Evolutionary conservation across 176 grass and related monocot species (phyloP).

Genomic region (Oryza meyeriana): DNA sequence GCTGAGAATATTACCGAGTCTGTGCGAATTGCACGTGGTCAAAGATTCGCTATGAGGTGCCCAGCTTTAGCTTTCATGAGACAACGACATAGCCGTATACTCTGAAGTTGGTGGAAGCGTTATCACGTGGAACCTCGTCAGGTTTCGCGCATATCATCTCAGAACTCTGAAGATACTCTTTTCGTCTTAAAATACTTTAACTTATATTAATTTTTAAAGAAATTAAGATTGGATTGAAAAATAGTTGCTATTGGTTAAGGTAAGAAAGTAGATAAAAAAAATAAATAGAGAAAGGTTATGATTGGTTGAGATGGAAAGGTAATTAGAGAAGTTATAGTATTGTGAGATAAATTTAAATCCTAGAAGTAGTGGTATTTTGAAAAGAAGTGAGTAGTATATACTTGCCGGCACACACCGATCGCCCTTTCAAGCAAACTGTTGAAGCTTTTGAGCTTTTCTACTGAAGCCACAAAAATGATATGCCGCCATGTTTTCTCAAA

Average conservation of each 20-base stretch:
- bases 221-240: too few relatives aligned
- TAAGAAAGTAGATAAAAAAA: too few relatives aligned
- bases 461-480: neutral
- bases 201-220: too few relatives aligned
- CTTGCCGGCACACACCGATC: neutral
- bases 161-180: neutral
- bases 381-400: too few relatives aligned
- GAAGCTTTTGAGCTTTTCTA: neutral
- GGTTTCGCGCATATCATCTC: neutral
- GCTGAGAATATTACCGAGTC: constrained; percentile 13
- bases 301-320: too few relatives aligned
- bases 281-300: too few relatives aligned
- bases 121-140: constrained; percentile 18
- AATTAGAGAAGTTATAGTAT: too few relatives aligned
- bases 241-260: too few relatives aligned
- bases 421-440: neutral
- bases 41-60: constrained; percentile 31
- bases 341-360: too few relatives aligned
- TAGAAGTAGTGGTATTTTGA: too few relatives aligned
- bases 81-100: constrained; percentile 26
- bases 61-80: constrained; percentile 34
- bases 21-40: constrained; percentile 39
- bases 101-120: constrained; percentile 16
- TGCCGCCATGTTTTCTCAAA: too few relatives aligned
- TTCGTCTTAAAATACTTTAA: too few relatives aligned